Percentiles rank a stretch among this genome's conserved stretches.
These are phyloP conservation scores for Pyrenochaeta sp. DNA, from an alignment of 2,329 filamentous ascomycete species.

Conservation along the genomic window DNA sequence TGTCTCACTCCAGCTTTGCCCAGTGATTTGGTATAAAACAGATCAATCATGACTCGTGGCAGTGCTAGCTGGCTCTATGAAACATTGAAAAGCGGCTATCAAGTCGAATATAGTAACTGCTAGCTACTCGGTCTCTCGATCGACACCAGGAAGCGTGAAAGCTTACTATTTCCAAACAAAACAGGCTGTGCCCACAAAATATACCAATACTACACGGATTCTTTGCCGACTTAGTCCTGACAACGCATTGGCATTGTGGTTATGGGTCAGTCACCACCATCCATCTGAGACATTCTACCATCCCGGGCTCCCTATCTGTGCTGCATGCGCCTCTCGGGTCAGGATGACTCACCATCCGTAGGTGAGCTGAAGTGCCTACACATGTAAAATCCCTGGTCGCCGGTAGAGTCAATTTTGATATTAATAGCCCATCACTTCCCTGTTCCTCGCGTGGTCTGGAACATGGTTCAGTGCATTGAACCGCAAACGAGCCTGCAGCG, in stretches of 20 bases:
- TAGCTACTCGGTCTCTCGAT: constrained; percentile 5
- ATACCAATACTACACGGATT: neutral
- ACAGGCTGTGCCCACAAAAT: neutral
- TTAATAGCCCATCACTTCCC: constrained; percentile 21
- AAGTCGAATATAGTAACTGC: constrained; percentile 24
- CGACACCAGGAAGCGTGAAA: neutral
- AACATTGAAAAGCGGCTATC: constrained; percentile 15
- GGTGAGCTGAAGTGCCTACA: constrained; percentile 9
- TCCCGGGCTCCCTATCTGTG: neutral
- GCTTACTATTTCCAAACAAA: no score
- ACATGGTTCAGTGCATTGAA: constrained; percentile 17
- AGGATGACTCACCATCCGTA: neutral
- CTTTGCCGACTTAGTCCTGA: no score
- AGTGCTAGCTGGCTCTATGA: constrained; percentile 4
- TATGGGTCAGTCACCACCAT: no score
- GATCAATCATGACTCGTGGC: neutral
- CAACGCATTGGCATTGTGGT: no score
- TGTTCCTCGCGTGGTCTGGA: constrained; percentile 30
- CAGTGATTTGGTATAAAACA: no score
- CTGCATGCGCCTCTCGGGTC: constrained; percentile 4
- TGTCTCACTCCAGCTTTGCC: no score
- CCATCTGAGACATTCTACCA: no score
- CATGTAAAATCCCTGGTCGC: neutral
- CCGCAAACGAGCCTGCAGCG: constrained; percentile 3
- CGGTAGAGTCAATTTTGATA: constrained; percentile 15